Base-by-base conservation (phyloP, 2,329 filamentous ascomycete species). In the Thelonectria rubi region DNA sequence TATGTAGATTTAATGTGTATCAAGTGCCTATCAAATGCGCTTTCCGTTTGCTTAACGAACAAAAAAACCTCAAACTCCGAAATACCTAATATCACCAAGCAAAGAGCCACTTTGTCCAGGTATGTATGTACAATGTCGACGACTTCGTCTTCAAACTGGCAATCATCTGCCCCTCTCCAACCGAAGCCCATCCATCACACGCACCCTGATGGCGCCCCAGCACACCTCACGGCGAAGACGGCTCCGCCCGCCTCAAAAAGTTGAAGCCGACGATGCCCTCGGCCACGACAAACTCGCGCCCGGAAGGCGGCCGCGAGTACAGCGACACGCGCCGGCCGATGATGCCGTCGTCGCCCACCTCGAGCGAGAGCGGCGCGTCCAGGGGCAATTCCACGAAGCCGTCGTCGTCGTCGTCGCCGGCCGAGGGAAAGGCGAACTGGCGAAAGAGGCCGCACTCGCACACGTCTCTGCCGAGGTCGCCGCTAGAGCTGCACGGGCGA, bases 261-360 rank as follows among this genome's bases (percentile, higher is more conserved):
- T 84, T 84, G 67, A 81, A 82, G 1, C 82, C 82, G 5, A 83
- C 79, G n/a, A 84, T 81, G 0, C 82, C 82, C 63, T 84, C 81
- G 0, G 81, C 81, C 3, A 82, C 63, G 0, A 81, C 73, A 5
- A 66, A 65, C 24, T 68, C 69, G 30, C 42, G 62, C 11, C 75
- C 75, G 64, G 55, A 62, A 0, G 55, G 48, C 0, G 65, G 56
- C 0, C 70, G 64, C 0, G 74, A 72, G 30, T 73, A 75, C 0
- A 84, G 54, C 0, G 81, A 82, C 1, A 84, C 80, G 10, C 81
- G 73, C 5, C 81, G 75, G 1, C 82, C 82, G 18, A 84, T 84
- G 53, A 84, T 81, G 10, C 82, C 82, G 9, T 80, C 72, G 24
- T 72, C 72, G 1, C 81, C 81, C 9, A 84, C 80, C 57, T 79